Evolutionary conservation across 176 grass and related monocot genomes (phyloP), one percentile per base, ranked within the genome.

Genomic region (barley (Hordeum vulgare)): DNA sequence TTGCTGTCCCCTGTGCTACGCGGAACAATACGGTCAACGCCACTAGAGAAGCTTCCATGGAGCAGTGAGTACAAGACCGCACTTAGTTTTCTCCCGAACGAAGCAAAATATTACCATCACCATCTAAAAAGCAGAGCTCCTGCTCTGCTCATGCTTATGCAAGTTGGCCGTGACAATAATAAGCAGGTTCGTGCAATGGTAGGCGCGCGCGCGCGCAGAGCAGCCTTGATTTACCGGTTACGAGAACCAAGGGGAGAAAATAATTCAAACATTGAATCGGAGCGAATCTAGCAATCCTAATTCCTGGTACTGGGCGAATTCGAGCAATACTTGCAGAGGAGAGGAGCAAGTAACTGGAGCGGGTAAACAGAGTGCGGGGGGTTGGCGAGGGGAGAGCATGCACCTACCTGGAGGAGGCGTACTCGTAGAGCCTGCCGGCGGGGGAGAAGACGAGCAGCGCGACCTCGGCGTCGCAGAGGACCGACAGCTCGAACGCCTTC

Each of bases 381-480:
- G 2, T 21, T 3, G 18, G 31, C n/a, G 11, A 59, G 56, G 6
- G n/a, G n/a, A n/a, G 21, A 33, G 68, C 68, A 17, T 3, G 69
- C 36, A 92, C 90, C 90, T 92, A 92, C 90, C 90, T 92, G 68
- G 68, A 83, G 79, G 88, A 82, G 85, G 91, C 69, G 85, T 85
- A 93, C 85, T 93, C 91, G 81, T 90, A 93, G 78, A 93, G 91
- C 88, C 82, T 87, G 4, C 91, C 91, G 59, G 37, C 88, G 14
- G 88, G 88, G 78, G 91, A 94, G 85, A 94, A 90, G 73, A 94
- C 85, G 82, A 94, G 41, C 67, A 94, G 88, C 25, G 79, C 79
- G 74, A 94, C 91, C 85, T 94, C 88, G 69, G 85, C 91, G 80
- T 94, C 91, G 83, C 88, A 94, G 88, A 94, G 91, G 11, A 94